Percentiles rank a stretch among this genome's conserved stretches.
Conservation (phyloP, 805 yeast genomes). For the Torulaspora indica region DNA sequence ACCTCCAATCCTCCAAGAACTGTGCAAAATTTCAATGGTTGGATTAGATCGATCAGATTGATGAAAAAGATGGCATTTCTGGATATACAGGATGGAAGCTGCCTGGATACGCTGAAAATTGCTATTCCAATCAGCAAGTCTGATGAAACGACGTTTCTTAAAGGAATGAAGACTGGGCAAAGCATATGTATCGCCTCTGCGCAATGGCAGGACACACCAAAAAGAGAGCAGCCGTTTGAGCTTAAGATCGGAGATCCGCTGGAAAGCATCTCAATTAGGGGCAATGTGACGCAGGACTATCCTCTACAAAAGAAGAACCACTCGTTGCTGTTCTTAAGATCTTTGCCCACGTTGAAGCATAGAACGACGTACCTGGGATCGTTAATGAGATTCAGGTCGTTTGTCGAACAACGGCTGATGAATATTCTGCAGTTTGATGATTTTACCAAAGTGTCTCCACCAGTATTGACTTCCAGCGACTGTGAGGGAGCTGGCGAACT, state of each 20-base stretch:
- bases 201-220: slow-evolving; percentile 20
- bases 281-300: slow-evolving; percentile 57
- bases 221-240: slow-evolving; percentile 49
- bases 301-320: slow-evolving; percentile 83
- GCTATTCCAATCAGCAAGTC: slow-evolving; percentile 40
- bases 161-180: slow-evolving; percentile 43
- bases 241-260: slow-evolving; percentile 37
- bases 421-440: slow-evolving; percentile 50
- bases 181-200: slow-evolving; percentile 43
- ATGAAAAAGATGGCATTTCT: slow-evolving; percentile 76
- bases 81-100: slow-evolving; percentile 76
- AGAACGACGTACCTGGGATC: slow-evolving; percentile 62
- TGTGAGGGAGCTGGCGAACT: slow-evolving; percentile 98
- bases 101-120: slow-evolving; percentile 49
- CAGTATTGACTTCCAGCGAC: slow-evolving; percentile 80
- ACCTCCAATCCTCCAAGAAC: slow-evolving; percentile 9
- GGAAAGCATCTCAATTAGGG: slow-evolving; percentile 46
- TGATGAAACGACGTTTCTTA: slow-evolving; percentile 30
- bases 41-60: slow-evolving; percentile 66
- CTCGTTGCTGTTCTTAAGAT: slow-evolving; percentile 59
- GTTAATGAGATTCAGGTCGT: slow-evolving; percentile 67
- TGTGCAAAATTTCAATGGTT: slow-evolving; percentile 50
- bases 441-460: slow-evolving; percentile 77
- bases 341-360: slow-evolving; percentile 73
- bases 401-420: slow-evolving; percentile 49